Conservation (phyloP, 306 rosid species). For the Lathyrus sativus region DNA sequence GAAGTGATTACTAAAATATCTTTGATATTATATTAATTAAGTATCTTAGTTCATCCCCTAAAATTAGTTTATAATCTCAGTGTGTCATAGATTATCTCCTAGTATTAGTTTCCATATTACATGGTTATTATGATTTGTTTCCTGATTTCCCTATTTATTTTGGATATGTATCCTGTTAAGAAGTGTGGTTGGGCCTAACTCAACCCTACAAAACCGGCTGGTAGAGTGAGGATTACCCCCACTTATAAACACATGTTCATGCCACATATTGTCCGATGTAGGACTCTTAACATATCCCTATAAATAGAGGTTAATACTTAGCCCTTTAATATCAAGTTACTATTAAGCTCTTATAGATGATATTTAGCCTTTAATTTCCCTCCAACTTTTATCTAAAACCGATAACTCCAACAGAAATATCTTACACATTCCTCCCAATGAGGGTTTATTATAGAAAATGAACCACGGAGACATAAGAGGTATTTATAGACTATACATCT, state of each 20-base stretch:
- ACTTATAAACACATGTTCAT: too few species aligned
- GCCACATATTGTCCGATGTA: too few species aligned
- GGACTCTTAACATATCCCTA: too few species aligned
- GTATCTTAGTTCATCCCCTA: neutral
- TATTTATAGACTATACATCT: too few species aligned
- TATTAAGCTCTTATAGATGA: neutral
- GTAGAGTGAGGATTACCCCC: too few species aligned
- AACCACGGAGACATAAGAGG: constrained; percentile 12
- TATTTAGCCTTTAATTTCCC: neutral
- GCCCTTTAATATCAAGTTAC: neutral
- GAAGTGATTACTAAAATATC: too few species aligned
- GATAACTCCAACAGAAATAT: neutral
- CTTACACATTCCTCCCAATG: constrained; percentile 11
- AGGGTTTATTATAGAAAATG: constrained; percentile 1
- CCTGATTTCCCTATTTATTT: neutral
- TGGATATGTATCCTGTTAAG: too few species aligned
- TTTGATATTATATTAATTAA: neutral
- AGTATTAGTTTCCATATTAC: neutral
- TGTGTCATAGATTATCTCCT: neutral
- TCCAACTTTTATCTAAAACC: neutral
- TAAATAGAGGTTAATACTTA: neutral
- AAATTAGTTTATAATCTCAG: neutral
- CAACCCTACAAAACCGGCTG: too few species aligned
- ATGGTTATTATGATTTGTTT: neutral
- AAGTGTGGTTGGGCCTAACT: too few species aligned